Percentiles rank a stretch among this genome's conserved stretches.
These are phyloP conservation scores for Jamesozyma jinghongensis DNA, from an alignment of 805 yeast genomes.

Conservation along the genomic window DNA sequence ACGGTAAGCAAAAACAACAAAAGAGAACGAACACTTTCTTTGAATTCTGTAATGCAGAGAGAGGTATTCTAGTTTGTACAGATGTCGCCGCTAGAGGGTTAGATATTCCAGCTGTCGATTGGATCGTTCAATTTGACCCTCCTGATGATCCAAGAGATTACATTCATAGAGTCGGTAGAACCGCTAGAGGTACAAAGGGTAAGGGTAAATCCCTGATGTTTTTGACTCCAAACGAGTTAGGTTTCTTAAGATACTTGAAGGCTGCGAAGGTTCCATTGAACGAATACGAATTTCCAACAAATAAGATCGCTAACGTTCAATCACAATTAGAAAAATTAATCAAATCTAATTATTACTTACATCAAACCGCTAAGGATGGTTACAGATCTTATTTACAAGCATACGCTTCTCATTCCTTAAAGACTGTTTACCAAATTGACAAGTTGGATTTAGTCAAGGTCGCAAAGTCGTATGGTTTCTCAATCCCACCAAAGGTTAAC, in stretches of 20 bases:
- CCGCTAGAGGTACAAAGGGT: constrained; percentile 89
- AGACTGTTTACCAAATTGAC: constrained; percentile 93
- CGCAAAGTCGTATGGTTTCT: constrained; percentile 91
- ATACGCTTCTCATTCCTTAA: constrained; percentile 91
- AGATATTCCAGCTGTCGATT: constrained; percentile 97
- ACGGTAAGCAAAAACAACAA: constrained; percentile 98
- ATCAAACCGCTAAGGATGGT: constrained; percentile 95
- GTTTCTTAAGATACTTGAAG: constrained; percentile 87
- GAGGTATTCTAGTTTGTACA: constrained; percentile 88
- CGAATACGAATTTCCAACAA: constrained; percentile 92
- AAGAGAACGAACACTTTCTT: constrained; percentile 97
- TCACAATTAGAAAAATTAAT: constrained; percentile 85
- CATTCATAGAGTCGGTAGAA: constrained; percentile 97
- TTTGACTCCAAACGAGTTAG: constrained; percentile 86
- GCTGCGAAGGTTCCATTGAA: constrained; percentile 96
- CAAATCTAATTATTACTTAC: constrained; percentile 85
- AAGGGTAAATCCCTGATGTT: constrained; percentile 94
- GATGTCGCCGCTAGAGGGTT: constrained; percentile 99
- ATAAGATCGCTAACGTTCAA: constrained; percentile 93
- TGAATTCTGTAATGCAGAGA: constrained; percentile 95
- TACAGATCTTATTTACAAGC: constrained; percentile 95
- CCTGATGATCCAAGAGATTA: constrained; percentile 99
- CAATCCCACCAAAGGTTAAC: constrained; percentile 93
- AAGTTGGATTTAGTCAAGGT: constrained; percentile 89
- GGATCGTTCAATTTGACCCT: constrained; percentile 98